Percentiles rank a stretch among this genome's conserved stretches.
Conservation (phyloP, 176 grass and related monocot genomes). For the Aegilops tauschii region DNA sequence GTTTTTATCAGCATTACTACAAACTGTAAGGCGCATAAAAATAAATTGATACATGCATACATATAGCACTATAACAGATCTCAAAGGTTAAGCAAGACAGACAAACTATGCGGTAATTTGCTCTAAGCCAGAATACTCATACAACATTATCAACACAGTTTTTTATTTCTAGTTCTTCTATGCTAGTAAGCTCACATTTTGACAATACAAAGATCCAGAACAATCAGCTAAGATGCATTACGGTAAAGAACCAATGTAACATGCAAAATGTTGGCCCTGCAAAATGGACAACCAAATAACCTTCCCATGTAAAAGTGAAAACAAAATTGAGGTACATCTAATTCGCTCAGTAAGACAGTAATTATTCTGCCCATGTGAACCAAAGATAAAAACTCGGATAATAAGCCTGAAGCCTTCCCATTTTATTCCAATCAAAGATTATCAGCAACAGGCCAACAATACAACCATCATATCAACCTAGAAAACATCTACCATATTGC, state of each 20-base stretch:
- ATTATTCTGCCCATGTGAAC: background rate
- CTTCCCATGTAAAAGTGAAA: background rate
- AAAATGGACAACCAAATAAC: background rate
- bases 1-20: background rate
- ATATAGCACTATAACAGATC: background rate
- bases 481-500: background rate
- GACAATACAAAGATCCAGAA: background rate
- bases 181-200: background rate
- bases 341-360: background rate
- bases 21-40: background rate
- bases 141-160: background rate
- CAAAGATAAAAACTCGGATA: background rate
- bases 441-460: background rate
- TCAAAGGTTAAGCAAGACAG: background rate
- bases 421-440: background rate
- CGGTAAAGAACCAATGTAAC: background rate
- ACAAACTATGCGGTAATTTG: background rate
- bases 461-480: background rate
- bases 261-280: background rate
- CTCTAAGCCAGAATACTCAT: background rate
- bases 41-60: background rate
- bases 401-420: background rate
- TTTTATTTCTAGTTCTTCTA: background rate
- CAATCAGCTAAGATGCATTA: background rate
- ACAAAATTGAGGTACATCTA: too few relatives aligned